Conservation (phyloP, 768 basidiomycete genomes). For the Piloderma croceum region DNA sequence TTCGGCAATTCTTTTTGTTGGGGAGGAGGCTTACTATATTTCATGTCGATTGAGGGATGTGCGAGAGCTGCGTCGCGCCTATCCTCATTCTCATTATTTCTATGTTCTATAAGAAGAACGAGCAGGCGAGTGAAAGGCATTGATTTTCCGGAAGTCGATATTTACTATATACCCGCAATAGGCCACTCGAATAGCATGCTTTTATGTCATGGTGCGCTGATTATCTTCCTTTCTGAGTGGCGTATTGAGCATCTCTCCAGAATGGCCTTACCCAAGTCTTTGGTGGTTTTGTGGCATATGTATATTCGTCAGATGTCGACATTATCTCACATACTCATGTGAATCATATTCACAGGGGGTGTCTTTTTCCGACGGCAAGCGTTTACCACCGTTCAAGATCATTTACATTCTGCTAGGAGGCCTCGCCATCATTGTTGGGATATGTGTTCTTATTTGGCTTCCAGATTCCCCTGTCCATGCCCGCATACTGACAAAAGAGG, state of each 20-base stretch:
- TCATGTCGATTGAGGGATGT: slow-evolving; percentile 44
- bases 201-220: slow-evolving; percentile 54
- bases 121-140: slow-evolving; percentile 36
- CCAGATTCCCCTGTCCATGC: slow-evolving; percentile 65
- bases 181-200: slow-evolving; percentile 57
- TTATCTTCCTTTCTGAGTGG: not conserved
- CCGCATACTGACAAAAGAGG: slow-evolving; percentile 47
- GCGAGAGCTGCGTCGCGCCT: slow-evolving; percentile 60
- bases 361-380: slow-evolving; percentile 45
- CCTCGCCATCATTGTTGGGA: slow-evolving; percentile 53
- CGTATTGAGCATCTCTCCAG: slow-evolving; percentile 23
- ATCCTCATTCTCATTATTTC: slow-evolving; percentile 57
- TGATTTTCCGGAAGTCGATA: not conserved
- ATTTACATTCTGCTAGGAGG: slow-evolving; percentile 57
- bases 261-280: slow-evolving; percentile 56
- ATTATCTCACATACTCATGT: not conserved
- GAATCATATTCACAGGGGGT: slow-evolving; percentile 40
- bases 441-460: slow-evolving; percentile 52
- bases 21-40: not conserved
- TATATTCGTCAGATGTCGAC: slow-evolving; percentile 17
- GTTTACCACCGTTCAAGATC: slow-evolving; percentile 54
- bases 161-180: slow-evolving; percentile 13
- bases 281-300: slow-evolving; percentile 62
- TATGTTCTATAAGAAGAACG: slow-evolving; percentile 67
- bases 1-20: not conserved